These are phyloP conservation scores for Bretschneidera sinensis DNA, from an alignment of 345 rosid genomes.

Conservation along the genomic window DNA sequence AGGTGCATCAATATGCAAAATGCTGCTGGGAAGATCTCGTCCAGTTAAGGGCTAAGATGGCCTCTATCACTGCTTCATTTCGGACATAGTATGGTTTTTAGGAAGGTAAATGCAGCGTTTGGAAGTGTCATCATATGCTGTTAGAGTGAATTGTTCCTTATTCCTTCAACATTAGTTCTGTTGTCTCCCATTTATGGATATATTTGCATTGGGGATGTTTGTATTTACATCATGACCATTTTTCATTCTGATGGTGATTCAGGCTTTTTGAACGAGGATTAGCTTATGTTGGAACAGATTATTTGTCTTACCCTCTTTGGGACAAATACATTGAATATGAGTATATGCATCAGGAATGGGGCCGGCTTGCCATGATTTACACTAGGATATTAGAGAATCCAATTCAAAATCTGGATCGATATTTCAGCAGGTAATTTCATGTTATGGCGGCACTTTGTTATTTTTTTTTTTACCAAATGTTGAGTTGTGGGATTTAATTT, in stretches of 20 bases:
- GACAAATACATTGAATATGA: slow-evolving; percentile 94
- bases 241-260: slow-evolving; percentile 26
- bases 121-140: slow-evolving; percentile 53
- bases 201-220: slow-evolving; percentile 24
- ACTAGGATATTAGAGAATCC: slow-evolving; percentile 84
- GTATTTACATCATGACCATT: slow-evolving; percentile 15
- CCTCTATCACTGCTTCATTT: slow-evolving; percentile 80
- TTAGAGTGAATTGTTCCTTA: slow-evolving; percentile 76
- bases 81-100: slow-evolving; percentile 73
- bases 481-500: background rate
- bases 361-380: slow-evolving; percentile 68
- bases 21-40: slow-evolving; percentile 94
- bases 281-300: slow-evolving; percentile 88
- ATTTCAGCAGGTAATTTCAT: slow-evolving; percentile 51
- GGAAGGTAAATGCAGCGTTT: slow-evolving; percentile 97
- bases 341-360: slow-evolving; percentile 87
- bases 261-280: slow-evolving; percentile 93
- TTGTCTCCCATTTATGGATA: slow-evolving; percentile 31
- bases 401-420: slow-evolving; percentile 76
- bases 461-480: background rate
- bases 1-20: slow-evolving; percentile 79
- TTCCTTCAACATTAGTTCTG: slow-evolving; percentile 46
- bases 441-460: background rate
- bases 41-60: slow-evolving; percentile 88
- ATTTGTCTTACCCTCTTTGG: slow-evolving; percentile 77